Base-by-base conservation (phyloP, 1,284 basidiomycete genomes). In the Thelephora terrestris region DNA sequence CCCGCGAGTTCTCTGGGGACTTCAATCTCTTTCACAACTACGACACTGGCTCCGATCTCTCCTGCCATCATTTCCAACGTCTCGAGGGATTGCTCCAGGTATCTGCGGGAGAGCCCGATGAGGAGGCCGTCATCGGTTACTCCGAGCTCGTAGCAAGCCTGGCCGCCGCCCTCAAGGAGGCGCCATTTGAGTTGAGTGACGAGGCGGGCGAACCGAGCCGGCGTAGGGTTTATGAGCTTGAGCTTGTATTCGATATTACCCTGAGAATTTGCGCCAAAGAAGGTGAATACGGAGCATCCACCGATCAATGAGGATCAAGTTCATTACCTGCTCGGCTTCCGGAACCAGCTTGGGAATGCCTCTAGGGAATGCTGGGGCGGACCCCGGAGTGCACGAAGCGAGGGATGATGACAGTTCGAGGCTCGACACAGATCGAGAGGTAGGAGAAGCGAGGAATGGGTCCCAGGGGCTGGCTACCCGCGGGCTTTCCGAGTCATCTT, bases 131-230 rank as follows among this genome's bases (percentile, higher is more conserved):
- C 85, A 61, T 96, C 92, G 32, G 81, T 76, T 1, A 96, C 84
- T 14, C 92, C 93, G 16, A 96, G 78, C 62, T 95, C 92, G 58
- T 96, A 96, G 62, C 91, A 89, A 0, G 92, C 91, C 60, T 90
- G 85, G 4, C 92, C 92, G 4, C 87, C 83, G 14, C 92, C 92
- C 64, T 95, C 89, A 45, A 93, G 81, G 4, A 96, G 75, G 3
- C 92, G 78, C 92, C 93, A 96, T 64, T 94, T 92, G 65, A 95
- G 80, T 67, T 96, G 92, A 1, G 92, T 95, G 49, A 92, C 86
- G 16, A 96, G 81, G 36, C 84, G 76, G 3, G 77, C 74, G 57
- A 90, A 85, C 38, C 86, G 84, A 10, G 79, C 73, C 0, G 80
- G 74, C 12, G 83, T 75, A 0, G 88, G 83, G 45, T 75, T 68